A percentile compares a stretch with the other conserved stretches of the same genome.
Conservation (phyloP, 2,329 filamentous ascomycete genomes). For the Penicillium capsulatum region DNA sequence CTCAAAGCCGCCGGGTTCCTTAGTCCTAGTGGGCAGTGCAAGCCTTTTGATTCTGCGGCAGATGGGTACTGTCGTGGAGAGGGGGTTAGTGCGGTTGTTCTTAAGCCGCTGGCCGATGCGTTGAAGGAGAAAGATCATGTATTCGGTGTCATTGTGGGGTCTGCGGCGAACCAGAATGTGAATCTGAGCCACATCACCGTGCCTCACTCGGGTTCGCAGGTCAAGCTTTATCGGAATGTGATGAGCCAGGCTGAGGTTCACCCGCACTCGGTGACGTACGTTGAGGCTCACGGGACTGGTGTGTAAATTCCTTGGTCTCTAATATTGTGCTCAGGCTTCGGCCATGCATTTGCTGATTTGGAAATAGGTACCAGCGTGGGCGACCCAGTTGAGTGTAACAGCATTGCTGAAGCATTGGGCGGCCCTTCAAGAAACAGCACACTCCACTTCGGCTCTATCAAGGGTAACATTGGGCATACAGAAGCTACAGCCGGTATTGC, state of each 20-base stretch:
- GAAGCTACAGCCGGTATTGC: constrained; percentile 29
- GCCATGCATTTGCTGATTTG: no score
- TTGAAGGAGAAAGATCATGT: constrained; percentile 46
- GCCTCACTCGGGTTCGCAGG: constrained; percentile 39
- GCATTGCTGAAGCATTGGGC: no score
- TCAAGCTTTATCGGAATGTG: constrained; percentile 35
- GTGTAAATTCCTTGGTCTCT: constrained; percentile 39
- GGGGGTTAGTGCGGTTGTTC: constrained; percentile 46
- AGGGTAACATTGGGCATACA: no score
- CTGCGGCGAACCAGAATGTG: constrained; percentile 44
- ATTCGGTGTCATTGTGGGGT: constrained; percentile 42
- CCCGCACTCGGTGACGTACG: constrained; percentile 38
- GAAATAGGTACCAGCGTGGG: no score
- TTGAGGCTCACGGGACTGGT: constrained; percentile 43
- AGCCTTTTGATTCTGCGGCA: constrained; percentile 47
- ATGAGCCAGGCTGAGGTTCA: constrained; percentile 35
- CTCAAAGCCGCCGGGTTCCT: constrained; percentile 52
- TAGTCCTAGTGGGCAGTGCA: constrained; percentile 44
- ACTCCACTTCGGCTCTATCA: no score
- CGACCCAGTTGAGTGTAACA: no score
- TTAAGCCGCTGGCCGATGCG: constrained; percentile 52
- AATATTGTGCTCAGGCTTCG: constrained; percentile 37
- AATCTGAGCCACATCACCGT: constrained; percentile 46
- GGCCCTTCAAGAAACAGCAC: no score
- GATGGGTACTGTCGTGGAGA: constrained; percentile 56